Evolutionary conservation across 108 stramenopile genomes (phyloP), one percentile per base, ranked within the genome.

Genomic region (Cyclotella baltica): DNA sequence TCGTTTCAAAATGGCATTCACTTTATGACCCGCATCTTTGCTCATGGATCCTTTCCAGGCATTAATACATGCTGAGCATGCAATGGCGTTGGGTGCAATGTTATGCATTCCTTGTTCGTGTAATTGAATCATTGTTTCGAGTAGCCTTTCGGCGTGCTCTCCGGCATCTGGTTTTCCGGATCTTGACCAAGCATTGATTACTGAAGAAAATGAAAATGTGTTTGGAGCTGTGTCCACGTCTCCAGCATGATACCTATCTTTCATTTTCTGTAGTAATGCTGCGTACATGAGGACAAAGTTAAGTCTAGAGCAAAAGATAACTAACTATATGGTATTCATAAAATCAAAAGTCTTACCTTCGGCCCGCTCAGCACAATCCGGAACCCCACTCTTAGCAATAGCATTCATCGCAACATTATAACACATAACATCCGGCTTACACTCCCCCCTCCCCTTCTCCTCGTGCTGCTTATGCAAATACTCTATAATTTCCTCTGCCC

Each of bases 41-140:
- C 73, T 65, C 19, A 77, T 75, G 11, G 86, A 87, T 27, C 75
- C 73, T 8, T 83, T 73, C 88, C 89, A 90, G 34, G 92, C 90
- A 16, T 85, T 62, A 66, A 93, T 93, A 62, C 87, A 88, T 4
- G 87, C 72, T 6, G 86, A 89, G 48, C 88, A 93, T 10, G 87
- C 80, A 37, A 90, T 52, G 55, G 89, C 86, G 57, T 90, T 88
- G 18, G 90, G 88, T 23, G 61, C 48, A 37, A 88, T 53, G 65
- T 74, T 77, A 16, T 86, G 22, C 22, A 57, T 30, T 16, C 77
- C 79, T 33, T 62, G 20, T 20, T 78, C 27, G 16, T 80, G 79
- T 27, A 85, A 68, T 28, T 85, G 63, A 47, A 86, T 70, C 89
- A 92, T 89, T 57, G 48, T 64, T 15, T 77, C 66, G 37, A 92